A percentile compares a stretch with the other conserved stretches of the same genome.
These are phyloP conservation scores for Coniella vitis DNA, from an alignment of 2,329 filamentous ascomycete genomes.

Conservation along the genomic window DNA sequence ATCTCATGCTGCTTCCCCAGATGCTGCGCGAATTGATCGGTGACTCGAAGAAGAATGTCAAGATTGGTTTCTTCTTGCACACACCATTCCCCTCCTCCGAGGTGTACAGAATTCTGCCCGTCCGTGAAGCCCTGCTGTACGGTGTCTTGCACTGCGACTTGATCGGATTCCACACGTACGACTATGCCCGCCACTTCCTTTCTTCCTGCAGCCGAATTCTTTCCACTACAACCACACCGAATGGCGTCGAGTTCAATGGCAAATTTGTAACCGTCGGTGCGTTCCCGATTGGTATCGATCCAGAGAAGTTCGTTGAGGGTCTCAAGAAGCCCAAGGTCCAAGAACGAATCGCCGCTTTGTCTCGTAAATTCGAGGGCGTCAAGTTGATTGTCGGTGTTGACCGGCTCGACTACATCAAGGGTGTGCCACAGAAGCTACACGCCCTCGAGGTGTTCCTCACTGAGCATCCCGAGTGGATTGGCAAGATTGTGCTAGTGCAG, in stretches of 20 bases:
- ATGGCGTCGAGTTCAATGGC: constrained; percentile 84
- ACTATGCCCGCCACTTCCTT: constrained; percentile 96
- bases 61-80: constrained; percentile 97
- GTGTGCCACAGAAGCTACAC: constrained; percentile 94
- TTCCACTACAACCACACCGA: constrained; percentile 75
- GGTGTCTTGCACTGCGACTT: constrained; percentile 90
- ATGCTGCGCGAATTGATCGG: constrained; percentile 92
- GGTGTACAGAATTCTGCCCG: constrained; percentile 92
- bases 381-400: constrained; percentile 97
- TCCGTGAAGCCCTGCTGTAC: constrained; percentile 79
- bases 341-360: constrained; percentile 75
- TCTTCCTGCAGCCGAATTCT: constrained; percentile 94
- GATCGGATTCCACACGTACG: constrained; percentile 97
- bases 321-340: constrained; percentile 80
- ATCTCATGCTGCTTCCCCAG: constrained; percentile 91
- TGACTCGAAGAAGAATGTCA: constrained; percentile 76
- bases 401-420: constrained; percentile 97
- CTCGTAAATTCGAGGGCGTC: constrained; percentile 88
- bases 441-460: constrained; percentile 94
- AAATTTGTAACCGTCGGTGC: constrained; percentile 87
- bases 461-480: constrained; percentile 96
- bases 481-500: constrained; percentile 92
- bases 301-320: constrained; percentile 89
- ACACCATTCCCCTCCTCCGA: constrained; percentile 96
- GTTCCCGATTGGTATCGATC: constrained; percentile 96